A percentile compares a stretch with the other conserved stretches of the same genome.
Conservation (phyloP, 2,329 filamentous ascomycete species). For the Epichloe brachyelytri region DNA sequence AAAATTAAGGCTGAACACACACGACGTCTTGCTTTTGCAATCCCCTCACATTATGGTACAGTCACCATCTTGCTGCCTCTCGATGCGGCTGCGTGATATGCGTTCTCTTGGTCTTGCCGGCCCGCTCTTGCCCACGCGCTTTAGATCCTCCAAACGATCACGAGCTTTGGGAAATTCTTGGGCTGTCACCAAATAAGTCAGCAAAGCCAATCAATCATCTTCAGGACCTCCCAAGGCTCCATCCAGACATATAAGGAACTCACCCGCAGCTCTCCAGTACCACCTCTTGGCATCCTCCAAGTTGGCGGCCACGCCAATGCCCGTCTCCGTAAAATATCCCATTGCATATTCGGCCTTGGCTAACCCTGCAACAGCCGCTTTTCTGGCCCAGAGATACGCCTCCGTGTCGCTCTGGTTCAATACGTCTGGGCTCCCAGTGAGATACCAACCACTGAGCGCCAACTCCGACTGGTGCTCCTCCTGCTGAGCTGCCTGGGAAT, state of each 20-base stretch:
- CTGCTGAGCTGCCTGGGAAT: constrained; percentile 79
- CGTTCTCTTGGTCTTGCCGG: constrained; percentile 59
- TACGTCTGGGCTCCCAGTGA: constrained; percentile 81
- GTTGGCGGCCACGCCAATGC: constrained; percentile 76
- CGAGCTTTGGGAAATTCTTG: constrained; percentile 92
- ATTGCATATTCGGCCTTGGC: constrained; percentile 96
- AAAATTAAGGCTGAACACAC: too few species aligned
- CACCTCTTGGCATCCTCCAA: constrained; percentile 93
- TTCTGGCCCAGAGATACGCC: constrained; percentile 92
- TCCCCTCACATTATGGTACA: constrained; percentile 64
- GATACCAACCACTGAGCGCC: constrained; percentile 79
- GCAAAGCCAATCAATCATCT: background rate
- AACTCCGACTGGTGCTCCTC: constrained; percentile 90
- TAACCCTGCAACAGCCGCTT: constrained; percentile 75
- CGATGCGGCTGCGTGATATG: constrained; percentile 68
- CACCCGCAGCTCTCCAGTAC: constrained; percentile 96
- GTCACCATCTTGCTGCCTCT: constrained; percentile 78
- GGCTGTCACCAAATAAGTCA: constrained; percentile 35
- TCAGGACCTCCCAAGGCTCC: background rate
- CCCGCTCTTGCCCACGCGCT: constrained; percentile 58
- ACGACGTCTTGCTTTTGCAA: background rate
- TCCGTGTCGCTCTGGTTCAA: constrained; percentile 88
- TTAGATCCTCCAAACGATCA: constrained; percentile 84
- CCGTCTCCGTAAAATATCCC: constrained; percentile 91
- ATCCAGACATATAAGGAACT: background rate